A percentile compares a stretch with the other conserved stretches of the same genome.
phyloP scores from a whole-genome alignment of 2,329 filamentous ascomycete species.

The Bipolaris zeicola region DNA sequence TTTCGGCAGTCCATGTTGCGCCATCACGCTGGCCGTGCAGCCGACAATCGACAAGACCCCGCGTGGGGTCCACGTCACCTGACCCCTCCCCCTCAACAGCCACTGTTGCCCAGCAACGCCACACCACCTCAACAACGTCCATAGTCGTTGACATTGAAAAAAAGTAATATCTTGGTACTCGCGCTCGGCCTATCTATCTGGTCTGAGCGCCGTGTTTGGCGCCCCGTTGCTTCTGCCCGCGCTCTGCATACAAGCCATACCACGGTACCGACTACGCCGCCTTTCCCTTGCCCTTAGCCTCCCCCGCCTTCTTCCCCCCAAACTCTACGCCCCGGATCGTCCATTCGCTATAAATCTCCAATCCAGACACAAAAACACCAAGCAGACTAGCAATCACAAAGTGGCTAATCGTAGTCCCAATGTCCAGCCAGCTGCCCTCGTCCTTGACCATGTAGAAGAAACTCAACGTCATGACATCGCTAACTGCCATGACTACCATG shows the following conservation, averaged over 20 bases:
- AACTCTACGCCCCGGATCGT: conserved; percentile 83
- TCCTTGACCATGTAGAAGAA: conserved; percentile 99
- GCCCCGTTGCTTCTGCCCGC: neutral
- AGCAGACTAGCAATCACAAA: conserved; percentile 90
- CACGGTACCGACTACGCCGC: conserved; percentile 3
- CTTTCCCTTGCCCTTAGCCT: conserved; percentile 8
- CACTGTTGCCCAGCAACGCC: conserved; percentile 13
- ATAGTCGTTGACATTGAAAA: neutral
- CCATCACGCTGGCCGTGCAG: neutral
- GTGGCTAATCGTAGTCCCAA: conserved; percentile 94
- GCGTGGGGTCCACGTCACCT: neutral
- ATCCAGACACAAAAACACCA: conserved; percentile 85
- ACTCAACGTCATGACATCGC: conserved; percentile 88
- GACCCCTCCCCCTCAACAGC: neutral
- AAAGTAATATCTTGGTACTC: neutral
- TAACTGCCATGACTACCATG: conserved; percentile 85
- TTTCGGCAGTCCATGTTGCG: neutral
- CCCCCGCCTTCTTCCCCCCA: conserved; percentile 35
- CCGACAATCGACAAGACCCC: neutral
- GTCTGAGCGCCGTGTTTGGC: neutral
- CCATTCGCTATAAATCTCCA: conserved; percentile 84
- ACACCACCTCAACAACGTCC: conserved; percentile 4
- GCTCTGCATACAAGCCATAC: neutral
- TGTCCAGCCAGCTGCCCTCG: conserved; percentile 96
- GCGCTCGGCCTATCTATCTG: neutral